Base-by-base conservation (phyloP, 2,329 filamentous ascomycete species). In the Aspergillus clavatus region DNA sequence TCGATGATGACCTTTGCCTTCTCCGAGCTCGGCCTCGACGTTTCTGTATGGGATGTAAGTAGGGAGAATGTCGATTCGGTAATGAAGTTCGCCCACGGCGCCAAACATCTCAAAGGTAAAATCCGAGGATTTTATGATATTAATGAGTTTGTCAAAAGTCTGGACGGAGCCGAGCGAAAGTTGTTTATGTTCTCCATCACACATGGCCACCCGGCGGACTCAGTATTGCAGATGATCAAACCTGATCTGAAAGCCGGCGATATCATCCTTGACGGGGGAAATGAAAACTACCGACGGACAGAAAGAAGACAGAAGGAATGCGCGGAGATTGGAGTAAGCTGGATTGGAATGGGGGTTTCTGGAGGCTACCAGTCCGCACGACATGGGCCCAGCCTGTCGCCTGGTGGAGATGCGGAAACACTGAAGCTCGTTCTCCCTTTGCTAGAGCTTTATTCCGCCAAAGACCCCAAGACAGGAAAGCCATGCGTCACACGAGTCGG, bases 331-430 rank as follows among this genome's bases (percentile, higher is more conserved):
- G 81, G 80, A 0, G 74, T 87, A n/a, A 71, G 73, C 29, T 87
- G 83, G 61, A 75, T 87, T 43, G 83, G 83, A 2, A 79, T 80
- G 60, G 84, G 84, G 27, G 82, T 87, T 1, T 83, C 77, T 29
- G 83, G 83, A 7, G 84, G 83, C 0, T 86, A 86, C 59, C 82
- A 86, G 58, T 78, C 80, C 38, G 83, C 83, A 2, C 71, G 82
- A 31, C 72, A 75, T 31, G 84, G 83, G 0, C 83, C 83, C 0
- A 83, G 79, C n/a, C 77, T 87, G 66, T 84, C 80, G 35, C 82
- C 82, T 2, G 79, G 82, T 4, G 82, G 81, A 5, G 77, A 82
- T 52, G 66, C 73, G 5, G 72, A 76, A 50, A 78, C 75, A 0
- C 59, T 87, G 2, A 73, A 82, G 10, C 67, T 75, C 12, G 72